phyloP scores from a whole-genome alignment of 1,284 basidiomycete species.

The Trametes polyzona region DNA sequence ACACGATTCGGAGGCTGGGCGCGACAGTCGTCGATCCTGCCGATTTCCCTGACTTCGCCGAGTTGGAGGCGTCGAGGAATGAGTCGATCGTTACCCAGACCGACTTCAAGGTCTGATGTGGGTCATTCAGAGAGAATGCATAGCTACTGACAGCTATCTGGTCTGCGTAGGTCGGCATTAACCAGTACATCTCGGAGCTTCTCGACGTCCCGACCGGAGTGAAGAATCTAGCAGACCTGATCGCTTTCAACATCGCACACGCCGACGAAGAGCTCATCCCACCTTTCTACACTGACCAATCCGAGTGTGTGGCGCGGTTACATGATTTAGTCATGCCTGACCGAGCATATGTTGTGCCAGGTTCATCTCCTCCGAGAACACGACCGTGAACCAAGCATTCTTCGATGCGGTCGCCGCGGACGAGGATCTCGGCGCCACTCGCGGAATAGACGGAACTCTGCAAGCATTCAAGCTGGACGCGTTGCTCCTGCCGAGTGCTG shows the following conservation, averaged over 20 bases:
- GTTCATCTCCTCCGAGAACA: conserved; percentile 52
- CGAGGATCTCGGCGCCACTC: conserved; percentile 53
- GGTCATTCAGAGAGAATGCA: neutral
- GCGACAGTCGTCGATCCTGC: conserved; percentile 67
- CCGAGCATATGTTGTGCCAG: conserved; percentile 38
- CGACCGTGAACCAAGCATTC: conserved; percentile 50
- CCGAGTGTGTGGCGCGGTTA: conserved; percentile 34
- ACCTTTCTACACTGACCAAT: conserved; percentile 46
- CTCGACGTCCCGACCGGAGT: conserved; percentile 42
- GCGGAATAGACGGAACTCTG: conserved; percentile 63
- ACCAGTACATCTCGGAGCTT: conserved; percentile 39
- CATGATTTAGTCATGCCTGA: neutral
- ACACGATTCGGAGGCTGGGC: conserved; percentile 52
- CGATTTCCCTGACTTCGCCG: conserved; percentile 59
- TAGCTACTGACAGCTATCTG: neutral
- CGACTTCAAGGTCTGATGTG: conserved; percentile 57
- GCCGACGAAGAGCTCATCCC: conserved; percentile 44
- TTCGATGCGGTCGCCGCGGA: conserved; percentile 54
- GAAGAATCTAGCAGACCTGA: conserved; percentile 43
- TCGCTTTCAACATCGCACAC: conserved; percentile 47
- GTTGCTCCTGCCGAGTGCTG: conserved; percentile 57
- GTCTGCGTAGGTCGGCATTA: conserved; percentile 37
- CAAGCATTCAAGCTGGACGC: conserved; percentile 57
- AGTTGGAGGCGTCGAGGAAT: conserved; percentile 52
- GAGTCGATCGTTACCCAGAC: conserved; percentile 56